A percentile compares a stretch with the other conserved stretches of the same genome.
phyloP scores from a whole-genome alignment of 2,329 filamentous ascomycete genomes.

The Penicillium sp. region DNA sequence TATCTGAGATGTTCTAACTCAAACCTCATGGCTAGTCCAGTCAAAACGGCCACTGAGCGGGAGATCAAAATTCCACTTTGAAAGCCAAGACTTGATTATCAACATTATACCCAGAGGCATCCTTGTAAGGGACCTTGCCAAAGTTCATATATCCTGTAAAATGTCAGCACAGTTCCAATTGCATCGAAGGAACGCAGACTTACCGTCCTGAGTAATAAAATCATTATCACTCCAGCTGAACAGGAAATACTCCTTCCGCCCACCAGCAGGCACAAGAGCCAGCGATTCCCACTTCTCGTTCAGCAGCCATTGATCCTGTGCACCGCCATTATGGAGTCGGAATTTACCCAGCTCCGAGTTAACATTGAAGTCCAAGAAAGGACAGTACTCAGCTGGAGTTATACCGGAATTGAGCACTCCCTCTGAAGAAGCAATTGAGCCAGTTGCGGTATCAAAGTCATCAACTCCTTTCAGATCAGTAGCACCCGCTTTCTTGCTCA shows the following conservation, averaged over 20 bases:
- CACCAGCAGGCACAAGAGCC: constrained; percentile 59
- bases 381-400: constrained; percentile 60
- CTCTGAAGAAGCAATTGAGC: constrained; percentile 47
- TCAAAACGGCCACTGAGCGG: neutral
- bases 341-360: constrained; percentile 64
- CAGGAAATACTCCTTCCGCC: constrained; percentile 63
- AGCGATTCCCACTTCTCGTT: constrained; percentile 79
- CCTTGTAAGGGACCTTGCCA: constrained; percentile 56
- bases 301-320: constrained; percentile 56
- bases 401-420: constrained; percentile 57
- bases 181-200: constrained; percentile 11
- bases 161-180: constrained; percentile 8
- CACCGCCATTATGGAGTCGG: constrained; percentile 66
- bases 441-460: constrained; percentile 36
- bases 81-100: constrained; percentile 65
- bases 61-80: constrained; percentile 27
- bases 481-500: constrained; percentile 37
- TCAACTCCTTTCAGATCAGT: constrained; percentile 58
- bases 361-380: constrained; percentile 67
- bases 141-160: constrained; percentile 54
- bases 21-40: too few relatives aligned
- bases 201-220: constrained; percentile 69
- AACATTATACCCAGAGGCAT: constrained; percentile 57
- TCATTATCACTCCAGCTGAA: constrained; percentile 71
- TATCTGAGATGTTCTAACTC: too few relatives aligned